Base-by-base conservation (phyloP, 1,139 yeast species). In the Candida labiduridarum region DNA sequence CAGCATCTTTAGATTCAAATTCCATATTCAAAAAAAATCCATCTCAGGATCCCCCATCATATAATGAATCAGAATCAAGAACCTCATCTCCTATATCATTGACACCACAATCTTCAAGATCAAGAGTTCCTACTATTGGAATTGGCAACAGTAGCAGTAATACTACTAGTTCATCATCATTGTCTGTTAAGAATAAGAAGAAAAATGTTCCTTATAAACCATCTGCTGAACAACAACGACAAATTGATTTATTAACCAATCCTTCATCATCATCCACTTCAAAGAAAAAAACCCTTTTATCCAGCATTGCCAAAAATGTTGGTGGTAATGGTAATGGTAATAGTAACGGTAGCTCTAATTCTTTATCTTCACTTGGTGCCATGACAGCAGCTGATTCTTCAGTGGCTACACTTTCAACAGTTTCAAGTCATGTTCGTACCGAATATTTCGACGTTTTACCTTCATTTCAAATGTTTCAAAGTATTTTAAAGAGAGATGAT, bases 391-490 rank as follows among this genome's bases (percentile, higher is more conserved):
- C 14, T 12, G 27, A 59, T 4, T 46, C 61, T 2, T 51, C 62
- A 4, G 55, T 62, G 4, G 54, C 65, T 4, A 50, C 66, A 6
- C 53, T 69, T 35, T 57, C 68, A 1, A 55, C 72, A 4, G 55
- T 62, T 2, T 52, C 66, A 1, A 65, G 76, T 1, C 60, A 67
- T 36, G 61, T 75, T 2, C 76, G 71, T 40, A 75, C 79, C 0
- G 79, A 75, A 51, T 76, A 74, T 56, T 76, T 76, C 56, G 87
- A 83, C 58, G 76, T 83, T 2, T 63, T 83, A 43, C 88, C 88
- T 0, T 81, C 87, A 1, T 84, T 83, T 60, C 86, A 82, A 56
- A 81, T 83, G 85, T 82, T 79, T 57, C 83, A 79, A 56, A 74
- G 81, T 27, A 72, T 83, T 51, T 69, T 83, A 52, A 78, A 78